Base-by-base conservation (phyloP, 257 asterid genomes). In the Nicotiana paniculata region DNA sequence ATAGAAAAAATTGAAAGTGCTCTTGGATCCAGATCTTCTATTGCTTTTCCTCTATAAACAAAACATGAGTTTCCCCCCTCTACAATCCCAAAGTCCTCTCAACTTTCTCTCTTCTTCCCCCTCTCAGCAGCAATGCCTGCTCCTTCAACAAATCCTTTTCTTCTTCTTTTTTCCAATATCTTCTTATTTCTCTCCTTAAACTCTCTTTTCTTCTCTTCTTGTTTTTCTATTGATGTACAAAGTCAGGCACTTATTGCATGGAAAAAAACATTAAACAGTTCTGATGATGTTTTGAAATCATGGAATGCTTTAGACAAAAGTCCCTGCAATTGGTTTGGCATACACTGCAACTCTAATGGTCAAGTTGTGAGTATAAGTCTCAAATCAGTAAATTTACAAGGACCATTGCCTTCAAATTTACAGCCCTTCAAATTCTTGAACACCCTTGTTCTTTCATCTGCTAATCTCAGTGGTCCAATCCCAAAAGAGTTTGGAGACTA, bases 271-370 rank as follows among this genome's bases (percentile, higher is more conserved):
- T 81, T 96, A 43, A 92, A 88, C 86, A 61, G 51, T 85, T 83
- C 97, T 0, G 21, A 79, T 9, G 80, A 87, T 67, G 84, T 81
- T 53, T 89, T 96, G 17, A 33, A 58, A 24, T 88, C 98, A 0
- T 96, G 99, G 99, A 86, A 84, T 39, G 24, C 91, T 35, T 78
- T 85, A 1, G 90, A 90, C 64, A 88, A 30, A 5, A 91, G 67
- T 28, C 97, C 97, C n/a, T 96, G 99, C 89, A 66, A 12, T 9
- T 96, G 99, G 99, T 61, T 85, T 82, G 99, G 99, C 28, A 88
- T 96, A 61, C 61, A 26, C 65, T 96, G 99, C 93, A 87, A 89
- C 65, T 24, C 90, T 81, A 83, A 89, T 43, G 93, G 91, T 79
- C 77, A 87, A 55, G 95, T 96, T 13, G 92, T 87, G 37, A 86